phyloP scores from a whole-genome alignment of 108 stramenopile genomes.

The Pseudonitzschia multistriata region DNA sequence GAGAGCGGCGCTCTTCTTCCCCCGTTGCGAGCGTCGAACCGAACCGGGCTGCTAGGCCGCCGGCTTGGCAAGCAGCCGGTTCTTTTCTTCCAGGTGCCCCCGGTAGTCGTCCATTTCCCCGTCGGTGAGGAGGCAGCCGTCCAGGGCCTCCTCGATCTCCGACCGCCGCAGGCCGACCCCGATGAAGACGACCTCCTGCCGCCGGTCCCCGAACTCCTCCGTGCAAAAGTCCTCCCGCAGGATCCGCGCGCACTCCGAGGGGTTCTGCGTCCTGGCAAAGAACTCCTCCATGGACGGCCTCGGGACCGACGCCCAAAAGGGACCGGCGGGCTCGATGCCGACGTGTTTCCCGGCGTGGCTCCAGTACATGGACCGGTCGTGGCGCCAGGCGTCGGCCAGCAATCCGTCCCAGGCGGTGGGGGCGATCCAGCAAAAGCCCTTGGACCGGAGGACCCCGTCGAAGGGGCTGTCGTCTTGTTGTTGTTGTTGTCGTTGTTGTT shows the following conservation, averaged over 20 bases:
- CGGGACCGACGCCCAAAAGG: background rate
- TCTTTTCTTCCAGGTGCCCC: background rate
- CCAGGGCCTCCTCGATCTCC: constrained; percentile 35
- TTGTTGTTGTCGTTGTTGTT: background rate
- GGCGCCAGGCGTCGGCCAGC: constrained; percentile 41
- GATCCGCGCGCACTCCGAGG: constrained; percentile 79
- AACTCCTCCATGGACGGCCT: constrained; percentile 56
- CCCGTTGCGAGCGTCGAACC: no score
- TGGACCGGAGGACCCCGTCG: constrained; percentile 61
- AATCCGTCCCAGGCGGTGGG: constrained; percentile 76
- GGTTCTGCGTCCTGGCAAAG: constrained; percentile 45
- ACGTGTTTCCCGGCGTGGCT: constrained; percentile 50
- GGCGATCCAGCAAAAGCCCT: constrained; percentile 81
- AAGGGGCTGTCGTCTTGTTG: constrained; percentile 36
- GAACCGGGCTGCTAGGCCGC: no score
- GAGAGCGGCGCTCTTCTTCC: no score
- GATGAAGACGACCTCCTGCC: constrained; percentile 76
- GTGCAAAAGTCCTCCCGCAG: constrained; percentile 76
- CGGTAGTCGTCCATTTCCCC: constrained; percentile 41
- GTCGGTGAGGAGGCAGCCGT: constrained; percentile 50
- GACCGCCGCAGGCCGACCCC: constrained; percentile 42
- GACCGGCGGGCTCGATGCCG: constrained; percentile 16
- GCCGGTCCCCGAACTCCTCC: constrained; percentile 61
- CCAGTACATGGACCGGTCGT: constrained; percentile 52
- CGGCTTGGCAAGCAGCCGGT: background rate